Evolutionary conservation across 73 alveolate species (phyloP), one percentile per base, ranked within the genome.

Genomic region (Blepharisma japonicum): DNA sequence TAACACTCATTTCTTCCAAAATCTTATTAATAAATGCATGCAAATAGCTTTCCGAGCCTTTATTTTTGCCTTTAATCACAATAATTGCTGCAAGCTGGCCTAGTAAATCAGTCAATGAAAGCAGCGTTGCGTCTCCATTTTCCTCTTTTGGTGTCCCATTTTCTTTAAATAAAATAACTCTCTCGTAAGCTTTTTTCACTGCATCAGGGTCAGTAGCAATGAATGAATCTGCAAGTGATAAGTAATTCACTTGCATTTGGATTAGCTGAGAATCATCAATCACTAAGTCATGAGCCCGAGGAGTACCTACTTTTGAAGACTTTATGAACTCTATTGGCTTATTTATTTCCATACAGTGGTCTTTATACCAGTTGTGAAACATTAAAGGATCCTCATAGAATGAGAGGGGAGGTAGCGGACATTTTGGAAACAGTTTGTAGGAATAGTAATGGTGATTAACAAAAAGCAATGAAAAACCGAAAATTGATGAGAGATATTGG

Each of bases 71-170:
- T 39, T 25, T 61, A 14, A 25, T 25, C 14, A 61, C 23, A n/a
- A 61, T 18, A 3, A n/a, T 9, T 14, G 74, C 74, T 20, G 74
- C 23, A 14, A 61, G 18, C 46, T 61, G 14, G 47, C 74, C 74
- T 25, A 61, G 2, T 14, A 25, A 11, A 39, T 61, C 74, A 61
- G 23, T 14, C 14, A 61, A 9, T 25, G 74, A 61, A 25, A 14
- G n/a, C 67, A 14, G 67, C 23, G 67, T 4, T 53, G n/a, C 4
- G 27, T 14, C 67, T 53, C 67, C 67, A 14, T 53, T 53, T 14
- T 53, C 67, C 67, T 53, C 67, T 53, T 53, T 20, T 32, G 42
- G 42, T 32, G 42, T 3, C 42, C 42, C 42, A 32, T 32, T 32
- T 32, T 32, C 42, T 32, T 32, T 32, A 32, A 32, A 32, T 32